A percentile compares a stretch with the other conserved stretches of the same genome.
phyloP scores from a whole-genome alignment of 2,329 filamentous ascomycete genomes.

The Alternaria viburni region DNA sequence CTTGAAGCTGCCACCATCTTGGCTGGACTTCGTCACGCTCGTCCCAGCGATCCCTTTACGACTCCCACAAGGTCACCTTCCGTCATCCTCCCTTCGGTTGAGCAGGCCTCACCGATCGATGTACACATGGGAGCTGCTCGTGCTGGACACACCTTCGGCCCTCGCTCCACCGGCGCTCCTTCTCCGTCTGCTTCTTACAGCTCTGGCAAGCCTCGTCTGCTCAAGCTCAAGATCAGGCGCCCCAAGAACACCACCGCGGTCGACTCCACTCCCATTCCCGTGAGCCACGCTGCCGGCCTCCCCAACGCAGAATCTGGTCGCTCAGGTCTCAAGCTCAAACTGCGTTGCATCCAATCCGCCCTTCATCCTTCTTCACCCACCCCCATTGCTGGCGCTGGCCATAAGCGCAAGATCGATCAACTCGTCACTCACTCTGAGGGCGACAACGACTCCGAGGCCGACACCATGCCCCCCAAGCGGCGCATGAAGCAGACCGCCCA shows the following conservation, averaged over 20 bases:
- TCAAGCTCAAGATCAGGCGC: not conserved
- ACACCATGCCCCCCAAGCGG: slow-evolving; percentile 8
- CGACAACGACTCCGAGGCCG: slow-evolving; percentile 21
- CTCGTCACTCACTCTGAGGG: not conserved
- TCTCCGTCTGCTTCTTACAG: not conserved
- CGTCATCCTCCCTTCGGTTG: not conserved
- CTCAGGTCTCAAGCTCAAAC: slow-evolving; percentile 16
- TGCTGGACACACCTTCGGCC: not conserved
- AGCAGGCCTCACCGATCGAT: not conserved
- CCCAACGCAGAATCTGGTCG: not conserved
- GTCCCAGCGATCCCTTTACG: not conserved
- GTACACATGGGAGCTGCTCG: not conserved
- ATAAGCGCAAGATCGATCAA: slow-evolving; percentile 1
- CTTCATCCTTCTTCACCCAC: not conserved
- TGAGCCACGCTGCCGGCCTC: not conserved
- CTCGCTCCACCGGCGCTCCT: not conserved
- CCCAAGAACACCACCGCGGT: not conserved
- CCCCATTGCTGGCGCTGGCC: not conserved
- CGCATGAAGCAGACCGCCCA: not conserved
- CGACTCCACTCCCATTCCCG: not conserved
- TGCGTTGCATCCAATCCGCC: slow-evolving; percentile 14
- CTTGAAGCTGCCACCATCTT: not conserved
- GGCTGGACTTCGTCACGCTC: not conserved
- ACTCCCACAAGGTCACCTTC: not conserved
- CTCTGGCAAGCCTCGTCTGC: not conserved